phyloP scores from a whole-genome alignment of 1,139 yeast species.

The Suhomyces bokatorum region DNA sequence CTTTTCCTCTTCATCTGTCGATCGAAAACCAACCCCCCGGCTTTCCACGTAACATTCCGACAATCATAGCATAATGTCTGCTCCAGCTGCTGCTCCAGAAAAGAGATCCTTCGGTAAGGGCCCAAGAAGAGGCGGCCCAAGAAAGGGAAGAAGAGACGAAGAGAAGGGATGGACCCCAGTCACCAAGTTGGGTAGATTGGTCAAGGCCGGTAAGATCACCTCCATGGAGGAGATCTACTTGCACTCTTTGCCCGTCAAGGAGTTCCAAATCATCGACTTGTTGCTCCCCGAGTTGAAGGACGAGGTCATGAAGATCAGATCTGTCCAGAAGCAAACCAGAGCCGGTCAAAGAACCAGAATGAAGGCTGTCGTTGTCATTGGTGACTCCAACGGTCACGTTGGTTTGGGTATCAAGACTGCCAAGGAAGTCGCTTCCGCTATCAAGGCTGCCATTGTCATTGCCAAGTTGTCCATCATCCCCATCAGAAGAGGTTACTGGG shows the following conservation, averaged over 20 bases:
- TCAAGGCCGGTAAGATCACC: conserved; percentile 97
- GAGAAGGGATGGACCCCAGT: conserved; percentile 99
- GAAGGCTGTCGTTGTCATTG: conserved; percentile 99
- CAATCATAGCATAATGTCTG: conserved; percentile 58
- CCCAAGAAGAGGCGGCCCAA: conserved; percentile 56
- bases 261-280: conserved; percentile 97
- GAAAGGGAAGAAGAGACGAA: conserved; percentile 71
- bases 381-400: conserved; percentile 99
- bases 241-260: conserved; percentile 99
- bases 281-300: conserved; percentile 95
- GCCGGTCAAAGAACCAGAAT: conserved; percentile 99
- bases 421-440: conserved; percentile 99
- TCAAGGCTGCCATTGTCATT: conserved; percentile 98
- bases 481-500: conserved; percentile 99
- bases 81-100: conserved; percentile 45
- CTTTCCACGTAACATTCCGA: conserved; percentile 92
- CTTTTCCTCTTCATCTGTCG: conserved; percentile 47
- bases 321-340: conserved; percentile 99
- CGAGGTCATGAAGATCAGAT: conserved; percentile 99
- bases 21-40: conserved; percentile 90
- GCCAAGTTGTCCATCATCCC: conserved; percentile 99
- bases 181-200: conserved; percentile 99
- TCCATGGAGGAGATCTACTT: conserved; percentile 98
- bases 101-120: conserved; percentile 66
- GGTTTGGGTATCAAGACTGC: conserved; percentile 99